Base-by-base conservation (phyloP, 345 rosid species). In the Conringia planisiliqua region DNA sequence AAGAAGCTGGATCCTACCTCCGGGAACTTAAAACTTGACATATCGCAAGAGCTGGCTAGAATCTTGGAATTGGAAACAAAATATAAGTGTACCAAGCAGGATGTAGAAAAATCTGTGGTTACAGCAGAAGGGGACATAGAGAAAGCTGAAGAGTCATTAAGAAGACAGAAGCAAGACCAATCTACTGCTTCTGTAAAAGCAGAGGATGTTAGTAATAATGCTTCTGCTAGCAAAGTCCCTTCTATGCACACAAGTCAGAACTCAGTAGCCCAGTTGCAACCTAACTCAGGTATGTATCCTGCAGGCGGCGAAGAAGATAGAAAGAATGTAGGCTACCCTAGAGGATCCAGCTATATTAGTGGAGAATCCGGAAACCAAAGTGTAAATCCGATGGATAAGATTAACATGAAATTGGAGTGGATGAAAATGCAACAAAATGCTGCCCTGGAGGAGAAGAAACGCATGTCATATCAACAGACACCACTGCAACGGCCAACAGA, bases 91-190 rank as follows among this genome's bases (percentile, higher is more conserved):
- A 70, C 82, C 12, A 93, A 89, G 83, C 97, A 87, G 81, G 98
- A 93, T 76, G 91, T 90, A 71, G 97, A 90, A 83, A 90, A 86
- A 81, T 89, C 86, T 54, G 80, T 90, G 29, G 90, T 90, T 67
- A 74, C 79, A n/a, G 84, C 87, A 63, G 92, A 90, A 62, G 97
- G 98, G 73, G 88, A 90, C 77, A 88, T 90, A 61, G 90, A 86
- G 64, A 88, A 82, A 74, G 98, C 91, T 14, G 88, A 80, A 46
- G 94, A 85, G 50, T 48, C 80, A 35, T 78, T 93, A 79, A 80
- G 81, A 64, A 75, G 62, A 66, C 70, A 65, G 66, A 89, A 87
- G 85, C 88, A 80, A 55, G 96, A 90, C 11, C 82, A 81, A 30
- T 77, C 91, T 39, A 50, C 81, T 63, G 74, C 72, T 57, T 83